These are phyloP conservation scores for Aureobasidium sp. DNA, from an alignment of 2,329 filamentous ascomycete genomes.

Conservation along the genomic window DNA sequence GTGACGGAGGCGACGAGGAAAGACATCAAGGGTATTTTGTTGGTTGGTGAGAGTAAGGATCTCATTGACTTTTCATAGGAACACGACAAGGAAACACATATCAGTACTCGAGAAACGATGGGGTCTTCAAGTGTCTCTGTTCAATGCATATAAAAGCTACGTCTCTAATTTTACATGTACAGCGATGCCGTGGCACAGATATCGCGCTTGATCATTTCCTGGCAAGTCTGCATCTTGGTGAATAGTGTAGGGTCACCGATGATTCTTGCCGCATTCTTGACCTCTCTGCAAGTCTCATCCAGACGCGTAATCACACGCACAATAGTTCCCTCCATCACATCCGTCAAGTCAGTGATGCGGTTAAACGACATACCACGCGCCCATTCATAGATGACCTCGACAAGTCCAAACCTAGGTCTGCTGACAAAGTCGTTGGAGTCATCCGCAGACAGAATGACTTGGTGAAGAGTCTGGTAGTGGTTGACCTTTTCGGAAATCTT, in stretches of 20 bases:
- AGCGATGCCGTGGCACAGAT: constrained; percentile 84
- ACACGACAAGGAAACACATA: no score
- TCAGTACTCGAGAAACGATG: background rate
- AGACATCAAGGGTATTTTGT: background rate
- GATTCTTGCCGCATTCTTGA: constrained; percentile 92
- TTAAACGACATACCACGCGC: constrained; percentile 97
- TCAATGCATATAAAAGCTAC: background rate
- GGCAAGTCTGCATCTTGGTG: constrained; percentile 92
- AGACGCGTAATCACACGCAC: constrained; percentile 88
- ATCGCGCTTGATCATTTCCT: constrained; percentile 96
- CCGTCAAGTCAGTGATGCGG: constrained; percentile 90
- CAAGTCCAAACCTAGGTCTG: constrained; percentile 80
- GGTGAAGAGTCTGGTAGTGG: constrained; percentile 76
- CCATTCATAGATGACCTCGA: constrained; percentile 99
- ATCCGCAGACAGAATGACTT: constrained; percentile 84
- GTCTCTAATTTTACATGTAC: constrained; percentile 58
- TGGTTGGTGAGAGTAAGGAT: background rate
- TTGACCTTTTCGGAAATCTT: constrained; percentile 91
- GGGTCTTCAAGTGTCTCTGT: background rate
- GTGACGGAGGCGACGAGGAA: background rate
- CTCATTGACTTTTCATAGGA: background rate
- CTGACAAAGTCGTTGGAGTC: constrained; percentile 90
- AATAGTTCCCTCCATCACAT: constrained; percentile 95
- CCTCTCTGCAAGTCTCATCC: constrained; percentile 93
- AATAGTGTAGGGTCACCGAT: constrained; percentile 91